These are phyloP conservation scores for Acer yangbiense DNA, from an alignment of 345 rosid species.

Conservation along the genomic window DNA sequence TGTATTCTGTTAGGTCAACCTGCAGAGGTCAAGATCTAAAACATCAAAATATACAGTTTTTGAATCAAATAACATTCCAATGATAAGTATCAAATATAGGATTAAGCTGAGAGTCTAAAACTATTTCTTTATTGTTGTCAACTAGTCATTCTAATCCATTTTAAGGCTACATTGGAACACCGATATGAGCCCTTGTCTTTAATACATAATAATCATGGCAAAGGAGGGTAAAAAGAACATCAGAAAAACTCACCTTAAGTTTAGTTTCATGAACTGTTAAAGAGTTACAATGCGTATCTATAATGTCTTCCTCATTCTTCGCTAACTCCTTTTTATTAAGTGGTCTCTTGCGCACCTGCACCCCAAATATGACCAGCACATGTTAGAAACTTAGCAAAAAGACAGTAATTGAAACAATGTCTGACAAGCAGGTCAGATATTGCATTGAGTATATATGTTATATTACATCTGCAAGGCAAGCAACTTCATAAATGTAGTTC, in stretches of 20 bases:
- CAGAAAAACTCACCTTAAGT: conserved; percentile 64
- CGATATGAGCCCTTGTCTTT: not conserved
- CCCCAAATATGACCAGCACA: conserved; percentile 16
- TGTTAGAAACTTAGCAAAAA: not conserved
- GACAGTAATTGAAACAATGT: not conserved
- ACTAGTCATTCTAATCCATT: not conserved
- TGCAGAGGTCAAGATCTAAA: conserved; percentile 33
- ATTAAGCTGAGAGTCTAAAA: conserved; percentile 15
- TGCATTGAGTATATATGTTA: not conserved
- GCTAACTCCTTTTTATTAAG: conserved; percentile 93
- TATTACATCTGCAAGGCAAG: conserved; percentile 15
- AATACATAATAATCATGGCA: not conserved
- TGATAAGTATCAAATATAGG: not conserved
- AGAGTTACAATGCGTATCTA: conserved; percentile 74
- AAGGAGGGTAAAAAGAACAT: conserved; percentile 9
- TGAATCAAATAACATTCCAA: not conserved
- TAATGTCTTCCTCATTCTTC: conserved; percentile 91
- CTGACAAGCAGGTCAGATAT: conserved; percentile 8
- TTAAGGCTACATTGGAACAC: not conserved
- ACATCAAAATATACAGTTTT: conserved; percentile 4
- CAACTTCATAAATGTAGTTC: conserved; percentile 5
- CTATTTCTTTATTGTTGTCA: not conserved
- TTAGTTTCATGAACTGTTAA: conserved; percentile 92
- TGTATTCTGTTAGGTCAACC: conserved; percentile 95
- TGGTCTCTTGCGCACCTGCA: conserved; percentile 97